phyloP scores from a whole-genome alignment of 352 stramenopile genomes.

The Pythium brachiatum region DNA sequence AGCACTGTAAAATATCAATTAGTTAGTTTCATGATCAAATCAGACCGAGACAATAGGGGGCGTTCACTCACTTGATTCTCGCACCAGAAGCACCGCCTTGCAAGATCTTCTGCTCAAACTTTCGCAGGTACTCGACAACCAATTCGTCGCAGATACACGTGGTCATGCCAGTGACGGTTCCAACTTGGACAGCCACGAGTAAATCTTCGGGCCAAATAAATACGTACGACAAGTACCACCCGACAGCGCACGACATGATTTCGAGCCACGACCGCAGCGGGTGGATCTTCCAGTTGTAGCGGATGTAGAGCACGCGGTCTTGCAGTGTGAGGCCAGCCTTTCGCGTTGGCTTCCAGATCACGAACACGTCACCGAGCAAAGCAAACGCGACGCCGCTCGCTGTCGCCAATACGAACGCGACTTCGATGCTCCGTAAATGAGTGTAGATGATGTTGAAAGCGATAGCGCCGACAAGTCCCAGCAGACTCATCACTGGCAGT shows the following conservation, averaged over 20 bases:
- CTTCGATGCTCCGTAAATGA: constrained; percentile 72
- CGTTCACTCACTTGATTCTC: constrained; percentile 22
- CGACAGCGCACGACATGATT: constrained; percentile 44
- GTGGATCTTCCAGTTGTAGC: constrained; percentile 57
- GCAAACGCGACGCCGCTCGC: constrained; percentile 75
- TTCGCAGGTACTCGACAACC: constrained; percentile 59
- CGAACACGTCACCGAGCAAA: constrained; percentile 79
- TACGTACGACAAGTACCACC: constrained; percentile 62
- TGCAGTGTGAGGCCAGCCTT: constrained; percentile 81
- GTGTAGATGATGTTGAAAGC: constrained; percentile 90
- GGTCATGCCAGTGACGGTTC: constrained; percentile 66
- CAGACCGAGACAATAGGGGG: not conserved
- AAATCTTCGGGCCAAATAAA: constrained; percentile 71
- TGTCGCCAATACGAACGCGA: constrained; percentile 78
- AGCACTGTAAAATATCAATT: constrained; percentile 29
- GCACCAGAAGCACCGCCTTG: constrained; percentile 20
- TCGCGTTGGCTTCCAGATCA: constrained; percentile 78
- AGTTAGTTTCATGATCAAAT: constrained; percentile 3
- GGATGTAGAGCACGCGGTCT: constrained; percentile 68
- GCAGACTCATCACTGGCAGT: constrained; percentile 76
- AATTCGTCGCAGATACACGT: constrained; percentile 70
- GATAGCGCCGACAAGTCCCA: constrained; percentile 71
- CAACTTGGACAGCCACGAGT: constrained; percentile 71
- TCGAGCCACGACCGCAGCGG: constrained; percentile 55
- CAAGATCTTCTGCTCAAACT: constrained; percentile 62